Conservation (phyloP, 2,329 filamentous ascomycete genomes). For the Plenodomus tracheiphilus region DNA sequence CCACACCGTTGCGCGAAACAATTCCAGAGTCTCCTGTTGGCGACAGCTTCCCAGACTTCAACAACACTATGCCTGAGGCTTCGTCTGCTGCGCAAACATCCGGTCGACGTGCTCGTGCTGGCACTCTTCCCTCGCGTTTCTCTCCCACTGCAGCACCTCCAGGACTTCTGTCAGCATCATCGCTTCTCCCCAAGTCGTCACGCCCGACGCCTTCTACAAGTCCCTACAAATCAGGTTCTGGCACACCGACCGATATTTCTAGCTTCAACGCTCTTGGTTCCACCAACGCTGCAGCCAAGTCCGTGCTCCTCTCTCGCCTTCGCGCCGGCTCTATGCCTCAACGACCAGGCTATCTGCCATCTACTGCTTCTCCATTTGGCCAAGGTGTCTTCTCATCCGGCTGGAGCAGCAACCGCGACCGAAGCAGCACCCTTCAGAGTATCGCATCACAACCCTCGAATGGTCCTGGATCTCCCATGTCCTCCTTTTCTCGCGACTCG, state of each 20-base stretch:
- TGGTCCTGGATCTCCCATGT: slow-evolving; percentile 82
- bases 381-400: slow-evolving; percentile 85
- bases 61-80: slow-evolving; percentile 69
- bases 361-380: slow-evolving; percentile 70
- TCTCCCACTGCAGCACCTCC: slow-evolving; percentile 71
- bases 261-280: slow-evolving; percentile 51
- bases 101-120: slow-evolving; percentile 81
- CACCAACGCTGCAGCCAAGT: slow-evolving; percentile 60
- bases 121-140: slow-evolving; percentile 94
- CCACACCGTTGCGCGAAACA: slow-evolving; percentile 92
- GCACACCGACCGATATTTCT: slow-evolving; percentile 43
- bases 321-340: slow-evolving; percentile 95
- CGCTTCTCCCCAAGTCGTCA: slow-evolving; percentile 73
- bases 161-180: slow-evolving; percentile 56
- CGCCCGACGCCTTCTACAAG: slow-evolving; percentile 85
- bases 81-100: slow-evolving; percentile 60
- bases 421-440: slow-evolving; percentile 86
- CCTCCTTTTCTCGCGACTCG: slow-evolving; percentile 82
- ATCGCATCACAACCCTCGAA: slow-evolving; percentile 86
- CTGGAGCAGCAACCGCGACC: slow-evolving; percentile 80
- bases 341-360: slow-evolving; percentile 68
- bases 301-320: slow-evolving; percentile 79
- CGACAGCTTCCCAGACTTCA: slow-evolving; percentile 92
- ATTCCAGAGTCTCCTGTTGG: slow-evolving; percentile 93
- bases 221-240: slow-evolving; percentile 73